Evolutionary conservation across 2,329 filamentous ascomycete genomes (phyloP).

Genomic region (Penicillium sp.): DNA sequence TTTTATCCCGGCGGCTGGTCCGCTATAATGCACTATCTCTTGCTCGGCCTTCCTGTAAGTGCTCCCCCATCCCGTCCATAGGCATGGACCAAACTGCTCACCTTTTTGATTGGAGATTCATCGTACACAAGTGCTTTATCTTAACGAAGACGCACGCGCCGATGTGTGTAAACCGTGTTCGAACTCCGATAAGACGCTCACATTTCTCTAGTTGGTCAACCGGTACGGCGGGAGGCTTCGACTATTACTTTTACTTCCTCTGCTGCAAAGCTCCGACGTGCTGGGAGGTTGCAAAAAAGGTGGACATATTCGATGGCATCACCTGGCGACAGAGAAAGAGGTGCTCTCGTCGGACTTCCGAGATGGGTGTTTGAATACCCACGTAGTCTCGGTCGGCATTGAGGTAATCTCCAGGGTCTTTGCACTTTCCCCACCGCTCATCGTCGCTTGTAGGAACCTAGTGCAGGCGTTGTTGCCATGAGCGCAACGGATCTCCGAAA

Average conservation of each 20-base stretch:
- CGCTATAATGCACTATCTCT: conserved; percentile 12
- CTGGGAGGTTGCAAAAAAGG: conserved; percentile 10
- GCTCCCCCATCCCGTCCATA: conserved; percentile 8
- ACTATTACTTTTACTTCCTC: conserved; percentile 8
- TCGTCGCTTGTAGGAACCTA: conserved; percentile 10
- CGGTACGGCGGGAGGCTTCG: conserved; percentile 7
- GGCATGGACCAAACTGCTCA: conserved; percentile 10
- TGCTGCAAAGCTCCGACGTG: conserved; percentile 7
- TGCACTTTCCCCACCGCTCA: conserved; percentile 9
- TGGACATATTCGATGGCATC: conserved; percentile 14
- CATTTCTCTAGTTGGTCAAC: conserved; percentile 12
- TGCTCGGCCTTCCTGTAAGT: conserved; percentile 13
- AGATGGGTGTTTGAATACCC: conserved; percentile 10
- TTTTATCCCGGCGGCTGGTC: conserved; percentile 11
- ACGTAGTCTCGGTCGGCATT: conserved; percentile 10
- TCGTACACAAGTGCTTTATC: conserved; percentile 7
- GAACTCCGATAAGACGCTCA: conserved; percentile 11
- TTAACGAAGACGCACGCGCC: conserved; percentile 8
- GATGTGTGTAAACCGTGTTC: conserved; percentile 12
- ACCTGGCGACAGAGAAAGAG: conserved; percentile 9
- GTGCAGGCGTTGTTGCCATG: conserved; percentile 9
- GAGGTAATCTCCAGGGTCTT: conserved; percentile 9
- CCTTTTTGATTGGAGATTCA: conserved; percentile 12
- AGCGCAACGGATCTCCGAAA: conserved; percentile 10
- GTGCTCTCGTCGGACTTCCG: conserved; percentile 10